Evolutionary conservation across 768 basidiomycete species (phyloP).

Genomic region (Lepiota brunneoincarnata): DNA sequence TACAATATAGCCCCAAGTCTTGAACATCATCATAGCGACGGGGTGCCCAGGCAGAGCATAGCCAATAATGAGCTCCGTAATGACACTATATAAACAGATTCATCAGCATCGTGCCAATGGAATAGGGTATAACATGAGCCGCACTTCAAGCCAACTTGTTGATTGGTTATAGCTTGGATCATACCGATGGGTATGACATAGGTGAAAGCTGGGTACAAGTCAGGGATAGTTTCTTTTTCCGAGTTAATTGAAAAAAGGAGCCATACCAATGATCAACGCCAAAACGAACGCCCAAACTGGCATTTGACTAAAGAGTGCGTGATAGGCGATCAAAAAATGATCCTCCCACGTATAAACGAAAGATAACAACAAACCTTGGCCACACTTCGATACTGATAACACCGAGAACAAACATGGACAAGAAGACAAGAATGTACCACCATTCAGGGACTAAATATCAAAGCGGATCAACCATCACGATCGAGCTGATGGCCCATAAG

Average conservation of each 20-base stretch:
- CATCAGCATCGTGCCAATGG: not conserved
- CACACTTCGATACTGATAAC: constrained; percentile 66
- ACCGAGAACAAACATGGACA: constrained; percentile 61
- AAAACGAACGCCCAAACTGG: constrained; percentile 51
- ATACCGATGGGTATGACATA: constrained; percentile 67
- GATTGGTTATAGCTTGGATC: constrained; percentile 73
- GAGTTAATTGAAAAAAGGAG: constrained; percentile 26
- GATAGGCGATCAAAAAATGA: constrained; percentile 38
- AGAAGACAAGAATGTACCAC: constrained; percentile 74
- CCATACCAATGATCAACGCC: constrained; percentile 54
- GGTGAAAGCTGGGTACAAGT: constrained; percentile 33
- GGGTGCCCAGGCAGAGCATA: constrained; percentile 68
- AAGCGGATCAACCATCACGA: not conserved
- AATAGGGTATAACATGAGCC: not conserved
- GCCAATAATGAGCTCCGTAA: constrained; percentile 62
- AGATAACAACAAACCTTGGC: constrained; percentile 43
- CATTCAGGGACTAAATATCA: constrained; percentile 57
- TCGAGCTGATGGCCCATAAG: not conserved
- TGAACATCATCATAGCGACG: constrained; percentile 72
- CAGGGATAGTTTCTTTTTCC: constrained; percentile 24
- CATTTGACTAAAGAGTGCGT: constrained; percentile 34
- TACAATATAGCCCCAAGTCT: constrained; percentile 54
- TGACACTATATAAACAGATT: constrained; percentile 36
- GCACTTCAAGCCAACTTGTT: constrained; percentile 63
- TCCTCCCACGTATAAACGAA: constrained; percentile 22